phyloP scores from a whole-genome alignment of 2,329 filamentous ascomycete species.

The Xylaria sp. region DNA sequence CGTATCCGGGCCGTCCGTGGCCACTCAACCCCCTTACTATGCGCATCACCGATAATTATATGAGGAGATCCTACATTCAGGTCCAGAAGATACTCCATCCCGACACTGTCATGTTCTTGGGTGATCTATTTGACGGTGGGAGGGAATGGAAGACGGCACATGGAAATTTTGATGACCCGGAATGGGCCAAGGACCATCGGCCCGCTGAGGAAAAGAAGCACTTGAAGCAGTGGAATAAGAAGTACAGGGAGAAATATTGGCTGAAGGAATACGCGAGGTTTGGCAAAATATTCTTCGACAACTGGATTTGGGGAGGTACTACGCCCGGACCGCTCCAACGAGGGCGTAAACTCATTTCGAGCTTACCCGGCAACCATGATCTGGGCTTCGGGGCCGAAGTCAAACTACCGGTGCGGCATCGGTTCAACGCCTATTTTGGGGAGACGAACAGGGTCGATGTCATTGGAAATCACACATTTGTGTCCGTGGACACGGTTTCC shows the following conservation, averaged over 20 bases:
- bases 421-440: slow-evolving; percentile 90
- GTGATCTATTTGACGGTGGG: slow-evolving; percentile 94
- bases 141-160: slow-evolving; percentile 87
- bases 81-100: slow-evolving; percentile 82
- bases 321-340: slow-evolving; percentile 68
- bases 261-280: slow-evolving; percentile 87
- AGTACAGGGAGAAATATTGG: slow-evolving; percentile 88
- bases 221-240: slow-evolving; percentile 74
- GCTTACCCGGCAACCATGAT: slow-evolving; percentile 94
- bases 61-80: slow-evolving; percentile 82
- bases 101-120: slow-evolving; percentile 89
- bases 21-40: slow-evolving; percentile 65
- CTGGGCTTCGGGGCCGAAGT: slow-evolving; percentile 89
- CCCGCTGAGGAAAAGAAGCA: slow-evolving; percentile 64
- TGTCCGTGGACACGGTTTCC: slow-evolving; percentile 89
- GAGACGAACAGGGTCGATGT: slow-evolving; percentile 91
- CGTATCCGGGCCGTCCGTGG: slow-evolving; percentile 85
- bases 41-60: slow-evolving; percentile 85
- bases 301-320: slow-evolving; percentile 69
- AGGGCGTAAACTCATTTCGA: slow-evolving; percentile 82
- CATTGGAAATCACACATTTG: slow-evolving; percentile 93
- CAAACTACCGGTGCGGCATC: slow-evolving; percentile 79
- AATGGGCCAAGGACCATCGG: slow-evolving; percentile 64
- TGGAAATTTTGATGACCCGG: slow-evolving; percentile 68
- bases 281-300: slow-evolving; percentile 81